Base-by-base conservation (phyloP, 805 yeast genomes). In the Ogataea methanolica region DNA sequence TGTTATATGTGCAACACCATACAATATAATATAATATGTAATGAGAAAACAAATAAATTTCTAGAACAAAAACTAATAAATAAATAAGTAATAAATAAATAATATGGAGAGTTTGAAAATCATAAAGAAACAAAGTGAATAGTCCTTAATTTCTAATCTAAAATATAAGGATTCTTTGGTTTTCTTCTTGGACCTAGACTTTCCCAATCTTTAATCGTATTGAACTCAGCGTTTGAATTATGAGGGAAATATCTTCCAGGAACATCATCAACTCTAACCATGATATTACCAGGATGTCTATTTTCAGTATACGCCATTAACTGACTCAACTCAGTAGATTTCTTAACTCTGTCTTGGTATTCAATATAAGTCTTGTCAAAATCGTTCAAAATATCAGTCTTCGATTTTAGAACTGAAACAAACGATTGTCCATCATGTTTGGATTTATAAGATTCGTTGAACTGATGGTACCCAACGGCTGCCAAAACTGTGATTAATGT, bases 361-460 rank as follows among this genome's bases (percentile, higher is more conserved):
- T 47, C 49, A 33, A 34, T 17, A 44, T 52, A 64, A 26, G 51
- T 55, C 19, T 44, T 46, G 41, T 62, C 59, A 33, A 58, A 38
- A 3, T 61, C 56, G 39, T 50, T 53, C 14, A 55, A 19, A 14
- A 52, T 19, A 33, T 47, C 31, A 6, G 31, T 42, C 11, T 61
- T 59, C 7, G 41, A 44, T 29, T 50, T 49, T 16, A 60, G 29
- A 6, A 47, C 19, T 2, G 63, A 48, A n/a, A 56, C 33, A 4
- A 66, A 31, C 1, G 68, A 51, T 6, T 53, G 43, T 26, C 68
- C 67, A 6, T 58, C 59, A 47, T 78, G 76, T 48, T 71, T 72
- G 50, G 68, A 70, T 58, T 74, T 73, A 48, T 76, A 80, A 44
- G 73, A 68, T 57, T 73, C 76, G 58, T 81, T 77, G 45, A 67